phyloP scores from a whole-genome alignment of 352 stramenopile genomes.

The Pythium phragmitis region DNA sequence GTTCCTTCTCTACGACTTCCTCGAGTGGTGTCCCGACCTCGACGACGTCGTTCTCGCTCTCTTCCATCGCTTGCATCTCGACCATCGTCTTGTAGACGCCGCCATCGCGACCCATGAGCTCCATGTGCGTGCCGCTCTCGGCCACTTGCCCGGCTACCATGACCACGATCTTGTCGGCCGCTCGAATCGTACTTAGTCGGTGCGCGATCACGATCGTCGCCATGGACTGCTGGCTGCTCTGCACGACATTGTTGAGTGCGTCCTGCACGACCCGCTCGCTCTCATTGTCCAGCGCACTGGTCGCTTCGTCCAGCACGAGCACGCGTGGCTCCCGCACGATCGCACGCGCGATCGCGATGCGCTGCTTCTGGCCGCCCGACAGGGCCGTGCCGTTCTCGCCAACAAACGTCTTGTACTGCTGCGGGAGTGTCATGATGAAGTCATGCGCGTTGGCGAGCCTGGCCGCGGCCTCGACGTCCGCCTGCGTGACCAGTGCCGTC shows the following conservation, averaged over 20 bases:
- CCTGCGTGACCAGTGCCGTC: neutral
- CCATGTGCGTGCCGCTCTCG: slow-evolving; percentile 46
- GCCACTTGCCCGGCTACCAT: slow-evolving; percentile 39
- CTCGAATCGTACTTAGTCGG: slow-evolving; percentile 72
- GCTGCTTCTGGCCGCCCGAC: slow-evolving; percentile 54
- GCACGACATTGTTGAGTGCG: slow-evolving; percentile 53
- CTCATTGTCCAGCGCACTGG: slow-evolving; percentile 61
- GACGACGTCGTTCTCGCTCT: too few relatives aligned
- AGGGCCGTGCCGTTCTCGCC: slow-evolving; percentile 76
- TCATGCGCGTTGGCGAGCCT: slow-evolving; percentile 25
- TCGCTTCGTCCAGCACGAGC: slow-evolving; percentile 60
- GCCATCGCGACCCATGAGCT: slow-evolving; percentile 52
- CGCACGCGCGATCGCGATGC: slow-evolving; percentile 60
- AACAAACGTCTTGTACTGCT: slow-evolving; percentile 58
- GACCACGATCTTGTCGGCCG: slow-evolving; percentile 61
- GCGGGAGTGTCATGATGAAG: slow-evolving; percentile 35
- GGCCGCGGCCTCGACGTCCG: slow-evolving; percentile 11
- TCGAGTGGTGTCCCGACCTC: too few relatives aligned
- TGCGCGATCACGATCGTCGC: slow-evolving; percentile 94
- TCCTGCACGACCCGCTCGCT: slow-evolving; percentile 79
- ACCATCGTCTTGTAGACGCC: slow-evolving; percentile 39
- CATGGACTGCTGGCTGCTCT: slow-evolving; percentile 35
- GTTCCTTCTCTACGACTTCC: slow-evolving; percentile 22
- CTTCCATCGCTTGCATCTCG: slow-evolving; percentile 26
- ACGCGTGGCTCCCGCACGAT: slow-evolving; percentile 47